These are phyloP conservation scores for Fusarium sambucinum DNA, from an alignment of 2,329 filamentous ascomycete genomes.

Conservation along the genomic window DNA sequence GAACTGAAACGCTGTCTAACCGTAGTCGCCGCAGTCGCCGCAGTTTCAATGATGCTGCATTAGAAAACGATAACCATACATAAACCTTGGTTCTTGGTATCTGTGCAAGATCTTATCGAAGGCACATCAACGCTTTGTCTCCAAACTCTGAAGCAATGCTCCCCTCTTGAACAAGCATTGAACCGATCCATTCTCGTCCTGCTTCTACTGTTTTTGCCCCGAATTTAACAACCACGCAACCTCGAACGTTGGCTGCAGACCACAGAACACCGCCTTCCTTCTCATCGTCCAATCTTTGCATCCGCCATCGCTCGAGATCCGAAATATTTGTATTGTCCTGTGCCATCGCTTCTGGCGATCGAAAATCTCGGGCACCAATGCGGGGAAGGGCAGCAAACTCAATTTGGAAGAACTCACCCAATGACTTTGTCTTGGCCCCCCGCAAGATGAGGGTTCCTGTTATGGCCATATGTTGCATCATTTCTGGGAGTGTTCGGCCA, in stretches of 20 bases:
- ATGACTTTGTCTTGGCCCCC: slow-evolving; percentile 73
- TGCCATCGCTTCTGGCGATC: slow-evolving; percentile 63
- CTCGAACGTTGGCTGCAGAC: slow-evolving; percentile 83
- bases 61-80: slow-evolving; percentile 1
- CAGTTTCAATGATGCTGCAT: not conserved
- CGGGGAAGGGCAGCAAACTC: slow-evolving; percentile 84
- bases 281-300: slow-evolving; percentile 68
- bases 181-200: slow-evolving; percentile 81
- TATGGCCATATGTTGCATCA: slow-evolving; percentile 81
- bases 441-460: slow-evolving; percentile 88
- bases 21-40: not conserved
- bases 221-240: slow-evolving; percentile 93
- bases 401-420: slow-evolving; percentile 80
- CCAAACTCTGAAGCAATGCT: slow-evolving; percentile 80
- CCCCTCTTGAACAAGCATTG: slow-evolving; percentile 80
- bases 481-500: slow-evolving; percentile 61
- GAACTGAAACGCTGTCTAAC: not conserved
- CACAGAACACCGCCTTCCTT: slow-evolving; percentile 74
- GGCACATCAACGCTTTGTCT: slow-evolving; percentile 82
- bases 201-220: slow-evolving; percentile 85
- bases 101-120: slow-evolving; percentile 60
- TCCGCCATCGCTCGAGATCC: slow-evolving; percentile 65
- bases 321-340: slow-evolving; percentile 54
- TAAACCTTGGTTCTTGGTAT: not conserved
- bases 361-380: slow-evolving; percentile 85